A percentile compares a stretch with the other conserved stretches of the same genome.
Conservation (phyloP, 2,329 filamentous ascomycete genomes). For the Rhynchosporium agropyri region DNA sequence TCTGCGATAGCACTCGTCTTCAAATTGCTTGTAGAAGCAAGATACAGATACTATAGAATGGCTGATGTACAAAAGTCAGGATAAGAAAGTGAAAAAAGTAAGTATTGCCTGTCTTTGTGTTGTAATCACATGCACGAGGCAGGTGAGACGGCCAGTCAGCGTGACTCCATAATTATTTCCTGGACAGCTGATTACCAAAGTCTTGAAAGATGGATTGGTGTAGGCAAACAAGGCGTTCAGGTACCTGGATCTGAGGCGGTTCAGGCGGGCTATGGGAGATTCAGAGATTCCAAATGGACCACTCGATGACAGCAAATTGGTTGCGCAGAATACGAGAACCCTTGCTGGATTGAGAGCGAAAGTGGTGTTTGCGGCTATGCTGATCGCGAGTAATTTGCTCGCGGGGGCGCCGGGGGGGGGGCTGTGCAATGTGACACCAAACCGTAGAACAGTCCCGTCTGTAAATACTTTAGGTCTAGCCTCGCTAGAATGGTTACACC, state of each 20-base stretch:
- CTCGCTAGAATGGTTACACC: neutral
- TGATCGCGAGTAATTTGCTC: neutral
- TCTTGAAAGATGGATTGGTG: neutral
- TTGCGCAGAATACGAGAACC: neutral
- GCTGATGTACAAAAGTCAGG: neutral
- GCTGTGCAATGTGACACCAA: neutral
- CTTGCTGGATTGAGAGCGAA: neutral
- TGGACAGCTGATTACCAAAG: neutral
- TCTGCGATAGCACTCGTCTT: neutral
- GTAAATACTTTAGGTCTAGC: neutral
- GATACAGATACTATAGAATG: neutral
- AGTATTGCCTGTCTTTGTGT: neutral
- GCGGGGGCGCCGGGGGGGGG: neutral
- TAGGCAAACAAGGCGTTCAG: neutral
- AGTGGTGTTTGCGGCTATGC: neutral
- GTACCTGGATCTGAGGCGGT: no score
- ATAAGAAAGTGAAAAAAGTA: neutral
- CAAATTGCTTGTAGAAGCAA: neutral
- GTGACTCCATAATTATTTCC: slow-evolving; percentile 3
- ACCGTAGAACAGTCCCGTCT: neutral
- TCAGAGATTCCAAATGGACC: neutral
- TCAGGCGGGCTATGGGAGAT: neutral
- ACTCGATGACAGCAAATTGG: neutral
- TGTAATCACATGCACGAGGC: slow-evolving; percentile 3
- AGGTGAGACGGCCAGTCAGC: slow-evolving; percentile 13